phyloP scores from a whole-genome alignment of 108 stramenopile genomes.

The Phaeodactylum tricornutum region DNA sequence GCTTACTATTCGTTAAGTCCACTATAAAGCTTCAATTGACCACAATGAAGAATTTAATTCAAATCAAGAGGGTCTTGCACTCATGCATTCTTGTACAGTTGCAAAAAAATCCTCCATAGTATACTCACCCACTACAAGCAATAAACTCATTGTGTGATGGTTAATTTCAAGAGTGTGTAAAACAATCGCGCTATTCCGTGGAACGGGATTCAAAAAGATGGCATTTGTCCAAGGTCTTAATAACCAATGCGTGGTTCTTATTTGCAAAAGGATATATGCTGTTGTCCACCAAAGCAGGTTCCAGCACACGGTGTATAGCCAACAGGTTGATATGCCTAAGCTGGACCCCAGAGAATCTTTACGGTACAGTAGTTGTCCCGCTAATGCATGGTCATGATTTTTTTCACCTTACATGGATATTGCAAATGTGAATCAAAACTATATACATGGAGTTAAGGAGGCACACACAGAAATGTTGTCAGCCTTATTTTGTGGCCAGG shows the following conservation, averaged over 20 bases:
- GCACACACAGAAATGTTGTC: no score
- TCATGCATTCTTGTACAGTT: background rate
- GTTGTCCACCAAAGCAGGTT: slow-evolving; percentile 2
- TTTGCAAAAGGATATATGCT: slow-evolving; percentile 25
- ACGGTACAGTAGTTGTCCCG: no score
- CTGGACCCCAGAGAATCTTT: no score
- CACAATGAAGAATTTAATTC: background rate
- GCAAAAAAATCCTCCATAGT: slow-evolving; percentile 35
- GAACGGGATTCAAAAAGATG: slow-evolving; percentile 34
- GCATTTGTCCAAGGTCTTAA: slow-evolving; percentile 19
- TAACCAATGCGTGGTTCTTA: slow-evolving; percentile 11
- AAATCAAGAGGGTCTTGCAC: background rate
- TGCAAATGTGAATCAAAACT: no score
- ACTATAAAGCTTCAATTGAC: background rate
- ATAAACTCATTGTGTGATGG: slow-evolving; percentile 34
- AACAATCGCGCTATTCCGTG: slow-evolving; percentile 22
- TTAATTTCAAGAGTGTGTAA: slow-evolving; percentile 30
- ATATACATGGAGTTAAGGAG: no score
- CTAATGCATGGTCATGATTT: background rate
- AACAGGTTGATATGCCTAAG: slow-evolving; percentile 25
- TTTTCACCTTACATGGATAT: background rate
- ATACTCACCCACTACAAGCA: slow-evolving; percentile 8
- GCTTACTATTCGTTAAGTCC: background rate
- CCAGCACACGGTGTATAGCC: slow-evolving; percentile 35
- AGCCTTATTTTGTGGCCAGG: no score